Evolutionary conservation across 2,329 filamentous ascomycete species (phyloP).

Genomic region (Fusarium mangiferae): DNA sequence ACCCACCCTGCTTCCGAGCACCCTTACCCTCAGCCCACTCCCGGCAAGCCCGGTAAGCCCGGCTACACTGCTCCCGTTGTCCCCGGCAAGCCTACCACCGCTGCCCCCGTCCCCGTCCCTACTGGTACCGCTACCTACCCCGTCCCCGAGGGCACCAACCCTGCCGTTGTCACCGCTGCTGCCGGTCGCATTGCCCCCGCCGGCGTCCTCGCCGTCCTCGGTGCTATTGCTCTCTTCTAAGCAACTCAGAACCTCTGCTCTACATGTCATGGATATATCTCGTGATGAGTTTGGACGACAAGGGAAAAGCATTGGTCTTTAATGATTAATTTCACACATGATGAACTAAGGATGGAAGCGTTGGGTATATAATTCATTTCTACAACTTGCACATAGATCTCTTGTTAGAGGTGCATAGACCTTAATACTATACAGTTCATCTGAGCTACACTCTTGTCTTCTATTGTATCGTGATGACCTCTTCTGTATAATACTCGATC

Average conservation of each 20-base stretch:
- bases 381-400: slow-evolving; percentile 30
- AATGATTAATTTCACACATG: slow-evolving; percentile 26
- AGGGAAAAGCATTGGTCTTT: slow-evolving; percentile 16
- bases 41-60: slow-evolving; percentile 12
- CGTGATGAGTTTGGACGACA: slow-evolving; percentile 9
- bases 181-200: slow-evolving; percentile 53
- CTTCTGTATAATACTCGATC: neutral
- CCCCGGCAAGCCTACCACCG: slow-evolving; percentile 4
- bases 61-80: slow-evolving; percentile 3
- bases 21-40: slow-evolving; percentile 32
- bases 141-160: slow-evolving; percentile 59
- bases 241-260: neutral
- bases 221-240: slow-evolving; percentile 69
- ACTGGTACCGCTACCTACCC: slow-evolving; percentile 5
- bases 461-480: neutral
- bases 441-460: neutral
- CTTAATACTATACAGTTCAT: slow-evolving; percentile 29
- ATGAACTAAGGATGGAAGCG: slow-evolving; percentile 28
- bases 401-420: slow-evolving; percentile 29
- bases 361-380: slow-evolving; percentile 38
- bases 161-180: slow-evolving; percentile 64
- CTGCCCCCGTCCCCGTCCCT: slow-evolving; percentile 35
- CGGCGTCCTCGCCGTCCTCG: slow-evolving; percentile 65
- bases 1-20: slow-evolving; percentile 41
- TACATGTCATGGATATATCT: slow-evolving; percentile 4